phyloP scores from a whole-genome alignment of 768 basidiomycete species.

The Mycena sanguinolenta region DNA sequence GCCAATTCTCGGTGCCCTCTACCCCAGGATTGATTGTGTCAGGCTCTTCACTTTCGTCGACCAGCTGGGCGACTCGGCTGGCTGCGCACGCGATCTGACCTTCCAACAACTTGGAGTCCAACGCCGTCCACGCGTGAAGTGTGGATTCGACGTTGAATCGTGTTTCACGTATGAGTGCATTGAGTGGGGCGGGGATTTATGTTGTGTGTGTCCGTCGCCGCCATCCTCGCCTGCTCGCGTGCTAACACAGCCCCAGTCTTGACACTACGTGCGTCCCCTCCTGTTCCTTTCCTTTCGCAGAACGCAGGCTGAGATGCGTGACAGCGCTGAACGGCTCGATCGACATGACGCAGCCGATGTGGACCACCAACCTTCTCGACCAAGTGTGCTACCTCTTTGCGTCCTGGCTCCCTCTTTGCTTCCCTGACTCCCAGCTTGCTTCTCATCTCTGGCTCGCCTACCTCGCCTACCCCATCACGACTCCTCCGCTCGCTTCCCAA shows the following conservation, averaged over 20 bases:
- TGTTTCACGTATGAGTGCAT: slow-evolving; percentile 72
- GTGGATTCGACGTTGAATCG: slow-evolving; percentile 75
- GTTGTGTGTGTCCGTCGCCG: background rate
- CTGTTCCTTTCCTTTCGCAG: background rate
- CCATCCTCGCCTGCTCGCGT: background rate
- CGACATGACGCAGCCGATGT: slow-evolving; percentile 66
- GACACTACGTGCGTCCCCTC: slow-evolving; percentile 60
- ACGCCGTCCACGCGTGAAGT: slow-evolving; percentile 74
- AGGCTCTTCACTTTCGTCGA: slow-evolving; percentile 52
- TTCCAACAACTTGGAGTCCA: slow-evolving; percentile 73
- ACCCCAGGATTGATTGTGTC: too few relatives aligned
- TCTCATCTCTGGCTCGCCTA: too few relatives aligned
- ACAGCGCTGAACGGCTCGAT: slow-evolving; percentile 75
- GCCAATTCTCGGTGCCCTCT: too few relatives aligned
- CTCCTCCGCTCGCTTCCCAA: too few relatives aligned
- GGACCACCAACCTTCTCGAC: slow-evolving; percentile 69
- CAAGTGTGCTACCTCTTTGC: background rate
- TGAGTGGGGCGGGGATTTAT: slow-evolving; percentile 69
- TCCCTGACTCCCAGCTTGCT: too few relatives aligned
- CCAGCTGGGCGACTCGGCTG: slow-evolving; percentile 64
- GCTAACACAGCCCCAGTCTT: slow-evolving; percentile 82
- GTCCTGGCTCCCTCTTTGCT: too few relatives aligned
- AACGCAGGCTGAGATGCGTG: background rate
- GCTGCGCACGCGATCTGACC: slow-evolving; percentile 73
- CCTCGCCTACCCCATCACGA: too few relatives aligned